Conservation (phyloP, 2,329 filamentous ascomycete genomes). For the Xylariaceae sp. region DNA sequence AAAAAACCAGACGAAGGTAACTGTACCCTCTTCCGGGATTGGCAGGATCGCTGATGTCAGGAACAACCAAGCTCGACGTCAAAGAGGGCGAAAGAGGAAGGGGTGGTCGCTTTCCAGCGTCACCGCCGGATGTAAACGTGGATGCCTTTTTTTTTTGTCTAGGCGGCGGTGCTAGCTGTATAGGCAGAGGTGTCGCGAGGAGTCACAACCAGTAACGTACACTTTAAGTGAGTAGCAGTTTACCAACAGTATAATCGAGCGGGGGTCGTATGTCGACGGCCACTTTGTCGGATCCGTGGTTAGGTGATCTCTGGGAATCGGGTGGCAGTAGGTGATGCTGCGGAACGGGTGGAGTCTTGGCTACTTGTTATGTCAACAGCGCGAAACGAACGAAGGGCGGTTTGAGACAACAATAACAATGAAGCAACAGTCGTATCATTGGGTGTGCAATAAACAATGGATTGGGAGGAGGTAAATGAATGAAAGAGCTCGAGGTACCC, state of each 20-base stretch:
- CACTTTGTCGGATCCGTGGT: not conserved
- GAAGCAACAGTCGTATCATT: constrained; percentile 6
- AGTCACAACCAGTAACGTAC: not conserved
- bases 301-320: too few relatives aligned
- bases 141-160: constrained; percentile 1
- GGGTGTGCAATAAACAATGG: constrained; percentile 11
- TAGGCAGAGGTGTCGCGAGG: not conserved
- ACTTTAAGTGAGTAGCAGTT: not conserved
- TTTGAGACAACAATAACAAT: constrained; percentile 7
- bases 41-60: constrained; percentile 10
- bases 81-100: constrained; percentile 10
- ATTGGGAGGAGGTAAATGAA: not conserved
- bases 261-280: not conserved
- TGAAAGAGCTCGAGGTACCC: constrained; percentile 9
- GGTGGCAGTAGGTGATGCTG: constrained; percentile 1
- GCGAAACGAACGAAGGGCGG: constrained; percentile 12
- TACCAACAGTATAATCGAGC: not conserved
- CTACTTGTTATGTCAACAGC: not conserved
- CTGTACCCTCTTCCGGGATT: constrained; percentile 2
- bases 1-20: constrained; percentile 14
- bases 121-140: not conserved
- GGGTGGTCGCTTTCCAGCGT: constrained; percentile 4
- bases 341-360: not conserved
- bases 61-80: constrained; percentile 9
- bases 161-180: not conserved